Evolutionary conservation across 2,329 filamentous ascomycete species (phyloP), one percentile per base, ranked within the genome.

Genomic region (Arthrobotrys sphaeroides): DNA sequence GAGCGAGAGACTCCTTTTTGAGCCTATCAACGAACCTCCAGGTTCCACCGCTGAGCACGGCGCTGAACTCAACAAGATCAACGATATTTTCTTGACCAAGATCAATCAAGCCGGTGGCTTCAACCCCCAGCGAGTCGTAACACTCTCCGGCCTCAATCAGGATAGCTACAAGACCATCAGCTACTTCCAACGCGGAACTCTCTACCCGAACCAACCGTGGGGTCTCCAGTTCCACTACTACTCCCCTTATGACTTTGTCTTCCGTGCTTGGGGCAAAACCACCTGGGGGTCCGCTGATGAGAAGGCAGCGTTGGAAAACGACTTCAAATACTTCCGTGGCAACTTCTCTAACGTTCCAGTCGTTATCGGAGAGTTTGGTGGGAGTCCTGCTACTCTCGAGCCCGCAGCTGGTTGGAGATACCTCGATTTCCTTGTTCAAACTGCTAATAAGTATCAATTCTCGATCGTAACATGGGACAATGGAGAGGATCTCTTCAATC

Each of bases 201-300:
- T 84, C 28, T 86, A 85, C 42, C 83, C 84, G 10, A 87, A 88
- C 69, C 80, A 81, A 61, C 87, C 87, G 0, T 89, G 86, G 84
- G 87, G 85, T 0, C 83, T 89, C 28, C 87, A 89, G 79, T 89
- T 87, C 79, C 87, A 89, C 78, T 89, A 88, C 80, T 89, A 89
- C 81, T 84, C 83, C 4, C 86, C 86, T 6, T 88, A 86, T 80
- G 84, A 85, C 76, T 84, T 85, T 55, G 81, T 84, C 13, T 84
- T 85, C 78, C 68, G 68, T 9, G 68, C 68, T 10, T 89, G 87
- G 87, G 88, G 88, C 16, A 87, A 87, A 79, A 88, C 87, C 0
- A 86, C 85, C 42, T 88, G 87, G 87, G 87, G 88, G n/a, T 86
- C 85, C 1, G 85, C 85, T 24, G 82, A 83, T 0, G 87, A 89